Evolutionary conservation across 176 grass and related monocot genomes (phyloP), one percentile per base, ranked within the genome.

Genomic region (Triticum monococcum): DNA sequence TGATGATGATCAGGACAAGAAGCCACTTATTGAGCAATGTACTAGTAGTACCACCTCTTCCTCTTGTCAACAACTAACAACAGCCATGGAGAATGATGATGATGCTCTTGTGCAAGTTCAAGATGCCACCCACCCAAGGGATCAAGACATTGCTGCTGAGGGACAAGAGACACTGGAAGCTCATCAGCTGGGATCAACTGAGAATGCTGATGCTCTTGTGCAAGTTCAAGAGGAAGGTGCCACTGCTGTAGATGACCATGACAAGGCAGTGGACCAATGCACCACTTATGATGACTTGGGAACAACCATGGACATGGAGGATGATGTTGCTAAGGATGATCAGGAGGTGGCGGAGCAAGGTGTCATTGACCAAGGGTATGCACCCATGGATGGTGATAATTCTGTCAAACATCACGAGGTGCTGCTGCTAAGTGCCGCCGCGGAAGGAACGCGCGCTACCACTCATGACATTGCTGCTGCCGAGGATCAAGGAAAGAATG

Each of bases 401-500:
- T 24, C 9, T 81, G 25, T 31, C 40, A 43, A 67, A 48, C 16
- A 66, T 72, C 74, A 79, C 11, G 81, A 79, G 74, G 65, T 70
- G 22, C 45, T 48, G 45, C 12, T 52, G 14, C 48, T 6, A 52
- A 5, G 48, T 28, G 28, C 28, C 28, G 54, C 54, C 18, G 54
- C 8, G 16, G 18, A 57, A 57, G 54, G 32, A 48, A 71, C 22
- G 17, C 18, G 0, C 9, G 2, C 18, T 71, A 7, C 33, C 35
- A 12, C 37, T 12, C 20, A 71, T 71, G 20, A 5, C 67, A 69
- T 69, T 69, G 33, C 17, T 22, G 17, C 8, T 22, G 17, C 1
- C 9, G 0, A 71, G 20, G 68, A 71, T 71, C 68, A 12, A 71
- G 33, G 35, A 5, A 70, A 70, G 33, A 9, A 4, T 38, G 8